phyloP scores from a whole-genome alignment of 108 stramenopile species.

The Cyclotella baltica region DNA sequence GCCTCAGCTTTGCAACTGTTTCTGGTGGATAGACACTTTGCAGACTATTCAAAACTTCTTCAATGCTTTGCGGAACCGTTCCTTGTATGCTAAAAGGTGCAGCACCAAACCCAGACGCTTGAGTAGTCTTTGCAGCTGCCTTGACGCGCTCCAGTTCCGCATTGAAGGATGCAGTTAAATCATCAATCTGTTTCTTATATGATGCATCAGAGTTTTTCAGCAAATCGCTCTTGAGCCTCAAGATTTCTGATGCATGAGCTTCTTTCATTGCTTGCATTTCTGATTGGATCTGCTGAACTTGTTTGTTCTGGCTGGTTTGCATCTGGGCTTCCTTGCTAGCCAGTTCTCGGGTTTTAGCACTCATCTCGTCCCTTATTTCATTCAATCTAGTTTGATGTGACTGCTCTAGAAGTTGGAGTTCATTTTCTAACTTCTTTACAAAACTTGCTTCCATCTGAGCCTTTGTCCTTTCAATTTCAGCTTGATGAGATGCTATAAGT shows the following conservation, averaged over 20 bases:
- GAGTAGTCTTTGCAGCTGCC: background rate
- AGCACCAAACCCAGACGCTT: background rate
- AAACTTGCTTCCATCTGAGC: slow-evolving; percentile 21
- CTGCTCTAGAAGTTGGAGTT: slow-evolving; percentile 12
- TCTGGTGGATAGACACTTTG: slow-evolving; percentile 37
- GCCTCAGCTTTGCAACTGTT: slow-evolving; percentile 27
- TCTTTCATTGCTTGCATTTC: slow-evolving; percentile 34
- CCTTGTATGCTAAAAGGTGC: background rate
- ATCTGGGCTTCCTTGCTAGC: background rate
- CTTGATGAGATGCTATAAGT: slow-evolving; percentile 8
- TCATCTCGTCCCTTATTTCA: slow-evolving; percentile 15
- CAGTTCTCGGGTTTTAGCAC: background rate
- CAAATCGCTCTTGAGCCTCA: background rate
- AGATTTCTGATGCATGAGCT: slow-evolving; percentile 15
- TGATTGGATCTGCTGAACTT: slow-evolving; percentile 11
- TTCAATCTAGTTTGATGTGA: slow-evolving; percentile 8
- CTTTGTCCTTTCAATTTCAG: slow-evolving; percentile 12
- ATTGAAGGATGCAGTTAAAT: slow-evolving; percentile 23
- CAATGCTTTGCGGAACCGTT: slow-evolving; percentile 34
- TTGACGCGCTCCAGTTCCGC: slow-evolving; percentile 16
- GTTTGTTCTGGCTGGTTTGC: slow-evolving; percentile 1
- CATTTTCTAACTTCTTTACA: slow-evolving; percentile 12
- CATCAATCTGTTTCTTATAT: slow-evolving; percentile 20
- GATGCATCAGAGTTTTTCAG: slow-evolving; percentile 8
- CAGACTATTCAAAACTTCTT: slow-evolving; percentile 34